These are phyloP conservation scores for Lichenothelia convexa DNA, from an alignment of 495 filamentous ascomycete genomes.

Conservation along the genomic window DNA sequence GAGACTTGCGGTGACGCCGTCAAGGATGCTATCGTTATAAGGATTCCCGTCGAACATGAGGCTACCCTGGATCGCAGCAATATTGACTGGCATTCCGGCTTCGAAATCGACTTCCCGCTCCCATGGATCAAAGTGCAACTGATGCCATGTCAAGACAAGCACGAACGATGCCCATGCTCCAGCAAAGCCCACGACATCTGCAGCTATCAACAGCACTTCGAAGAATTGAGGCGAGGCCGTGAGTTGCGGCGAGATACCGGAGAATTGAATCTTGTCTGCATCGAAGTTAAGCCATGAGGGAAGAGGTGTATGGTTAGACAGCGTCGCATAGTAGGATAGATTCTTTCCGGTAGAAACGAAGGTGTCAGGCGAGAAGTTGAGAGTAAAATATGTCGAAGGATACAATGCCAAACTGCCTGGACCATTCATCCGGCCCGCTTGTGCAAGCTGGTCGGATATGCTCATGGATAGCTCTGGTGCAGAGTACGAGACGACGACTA, in stretches of 20 bases:
- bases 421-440: slow-evolving; percentile 14
- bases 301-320: slow-evolving; percentile 57
- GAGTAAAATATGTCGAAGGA: slow-evolving; percentile 11
- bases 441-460: slow-evolving; percentile 13
- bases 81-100: slow-evolving; percentile 33
- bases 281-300: slow-evolving; percentile 81
- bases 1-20: slow-evolving; percentile 29
- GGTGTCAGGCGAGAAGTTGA: slow-evolving; percentile 13
- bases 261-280: slow-evolving; percentile 41
- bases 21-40: slow-evolving; percentile 27
- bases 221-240: slow-evolving; percentile 52
- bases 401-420: slow-evolving; percentile 11
- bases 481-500: slow-evolving; percentile 12
- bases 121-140: slow-evolving; percentile 41
- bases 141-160: slow-evolving; percentile 50
- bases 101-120: slow-evolving; percentile 40
- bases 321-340: slow-evolving; percentile 53
- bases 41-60: slow-evolving; percentile 46
- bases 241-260: slow-evolving; percentile 49
- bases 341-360: slow-evolving; percentile 14
- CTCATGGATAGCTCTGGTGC: slow-evolving; percentile 11
- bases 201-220: slow-evolving; percentile 56
- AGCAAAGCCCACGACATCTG: slow-evolving; percentile 61
- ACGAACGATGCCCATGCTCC: slow-evolving; percentile 46
- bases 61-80: slow-evolving; percentile 30